Base-by-base conservation (phyloP, 202 grass and related monocot genomes). In the Dendrocalamus latiflorus region DNA sequence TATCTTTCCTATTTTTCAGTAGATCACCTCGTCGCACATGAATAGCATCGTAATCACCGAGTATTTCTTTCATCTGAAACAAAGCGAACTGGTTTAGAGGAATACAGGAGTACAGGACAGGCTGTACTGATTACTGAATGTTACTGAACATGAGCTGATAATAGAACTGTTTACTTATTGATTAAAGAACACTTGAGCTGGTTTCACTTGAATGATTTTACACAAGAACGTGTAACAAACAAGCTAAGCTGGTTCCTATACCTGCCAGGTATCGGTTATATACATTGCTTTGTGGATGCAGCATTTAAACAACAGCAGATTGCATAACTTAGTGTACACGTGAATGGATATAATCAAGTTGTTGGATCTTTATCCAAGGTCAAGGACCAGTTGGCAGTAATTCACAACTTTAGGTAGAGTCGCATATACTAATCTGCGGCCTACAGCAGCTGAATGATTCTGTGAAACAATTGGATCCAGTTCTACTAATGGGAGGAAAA, bases 1-100 rank as follows among this genome's bases (percentile, higher is more conserved):
- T 86, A 74, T 98, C 93, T 85, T 89, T 98, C 79, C 93, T 95
- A 63, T 86, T 93, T 68, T 98, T 98, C 54, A 98, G 54, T 53
- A 86, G 88, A 81, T 98, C 95, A 84, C 95, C 95, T 78, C 93
- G 87, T 37, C 95, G 83, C 66, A 98, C 95, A 89, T 98, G 93
- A 87, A 98, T 98, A 75, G 90, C 95, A 86, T 98, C 91, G 78
- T 98, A 98, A 15, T 98, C 93, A 72, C 93, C 89, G 87, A 98
- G 90, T 64, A 90, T 64, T 33, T 76, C 80, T 90, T 95, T 98
- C 67, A 98, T 91, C 95, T 95, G 82, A 72, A 85, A 69, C 20
- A 62, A 17, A 74, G 43, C 2, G 2, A 39, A 85, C 21, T 72
- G n/a, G 21, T 55, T 81, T 75, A 60, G 43, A 51, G 17, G 16